Evolutionary conservation across 1,284 basidiomycete species (phyloP).

Genomic region (Mycena citricolor): DNA sequence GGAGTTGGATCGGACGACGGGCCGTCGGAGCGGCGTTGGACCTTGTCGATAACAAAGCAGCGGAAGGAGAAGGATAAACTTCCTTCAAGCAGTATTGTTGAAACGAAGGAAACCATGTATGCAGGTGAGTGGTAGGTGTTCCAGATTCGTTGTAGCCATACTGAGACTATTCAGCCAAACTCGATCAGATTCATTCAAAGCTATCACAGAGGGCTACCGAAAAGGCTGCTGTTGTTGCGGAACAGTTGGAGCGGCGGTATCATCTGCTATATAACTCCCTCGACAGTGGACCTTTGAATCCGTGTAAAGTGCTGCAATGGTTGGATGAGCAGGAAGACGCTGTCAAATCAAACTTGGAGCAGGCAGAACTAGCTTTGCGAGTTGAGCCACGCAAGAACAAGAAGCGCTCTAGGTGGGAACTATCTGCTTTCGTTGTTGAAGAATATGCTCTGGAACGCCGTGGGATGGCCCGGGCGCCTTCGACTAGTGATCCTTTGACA

Average conservation of each 20-base stretch:
- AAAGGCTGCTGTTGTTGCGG: conserved; percentile 65
- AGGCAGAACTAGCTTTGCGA: conserved; percentile 70
- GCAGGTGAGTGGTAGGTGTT: conserved; percentile 36
- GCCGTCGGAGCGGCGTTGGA: conserved; percentile 58
- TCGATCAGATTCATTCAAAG: conserved; percentile 51
- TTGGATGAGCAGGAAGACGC: conserved; percentile 46
- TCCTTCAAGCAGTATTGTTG: conserved; percentile 44
- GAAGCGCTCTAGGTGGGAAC: conserved; percentile 52
- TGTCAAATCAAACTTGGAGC: conserved; percentile 50
- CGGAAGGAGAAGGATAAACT: conserved; percentile 57
- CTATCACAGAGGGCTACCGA: conserved; percentile 52
- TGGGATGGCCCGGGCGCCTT: conserved; percentile 32
- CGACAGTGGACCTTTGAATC: conserved; percentile 40
- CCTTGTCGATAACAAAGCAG: conserved; percentile 55
- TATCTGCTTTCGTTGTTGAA: conserved; percentile 67
- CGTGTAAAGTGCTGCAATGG: conserved; percentile 57
- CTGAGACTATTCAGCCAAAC: conserved; percentile 45
- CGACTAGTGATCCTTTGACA: conserved; percentile 5
- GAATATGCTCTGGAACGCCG: conserved; percentile 40
- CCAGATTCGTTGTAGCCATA: not conserved
- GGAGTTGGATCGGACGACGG: conserved; percentile 52
- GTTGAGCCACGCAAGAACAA: conserved; percentile 39
- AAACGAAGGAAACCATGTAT: conserved; percentile 49
- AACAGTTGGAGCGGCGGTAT: conserved; percentile 67
- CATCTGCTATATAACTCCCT: conserved; percentile 45